These are phyloP conservation scores for Venustampulla echinocandica DNA, from an alignment of 495 filamentous ascomycete genomes.

Conservation along the genomic window DNA sequence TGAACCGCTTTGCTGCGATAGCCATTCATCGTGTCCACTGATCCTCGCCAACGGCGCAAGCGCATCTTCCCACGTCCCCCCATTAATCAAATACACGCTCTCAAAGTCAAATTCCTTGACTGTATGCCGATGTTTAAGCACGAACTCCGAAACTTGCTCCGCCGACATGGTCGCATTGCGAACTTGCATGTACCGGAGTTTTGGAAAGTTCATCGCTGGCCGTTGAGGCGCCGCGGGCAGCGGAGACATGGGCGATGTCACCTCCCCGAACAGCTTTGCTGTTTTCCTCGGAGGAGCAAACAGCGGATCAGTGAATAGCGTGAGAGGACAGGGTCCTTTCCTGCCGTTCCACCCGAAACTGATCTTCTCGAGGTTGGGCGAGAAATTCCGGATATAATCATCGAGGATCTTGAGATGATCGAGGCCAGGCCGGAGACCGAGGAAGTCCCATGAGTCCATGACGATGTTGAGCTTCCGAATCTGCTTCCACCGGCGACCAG, in stretches of 20 bases:
- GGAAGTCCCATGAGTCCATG: slow-evolving; percentile 56
- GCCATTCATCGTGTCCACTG: slow-evolving; percentile 44
- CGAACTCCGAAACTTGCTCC: slow-evolving; percentile 54
- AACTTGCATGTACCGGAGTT: slow-evolving; percentile 53
- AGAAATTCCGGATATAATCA: slow-evolving; percentile 58
- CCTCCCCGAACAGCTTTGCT: slow-evolving; percentile 42
- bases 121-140: slow-evolving; percentile 49
- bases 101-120: slow-evolving; percentile 66
- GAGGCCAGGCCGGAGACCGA: slow-evolving; percentile 34
- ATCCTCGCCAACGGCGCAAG: slow-evolving; percentile 53
- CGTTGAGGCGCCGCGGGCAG: slow-evolving; percentile 35
- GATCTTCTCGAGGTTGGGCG: slow-evolving; percentile 50
- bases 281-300: slow-evolving; percentile 43
- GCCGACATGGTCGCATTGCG: slow-evolving; percentile 58
- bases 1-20: slow-evolving; percentile 33
- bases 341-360: slow-evolving; percentile 63
- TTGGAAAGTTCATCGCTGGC: slow-evolving; percentile 45
- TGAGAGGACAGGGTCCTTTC: slow-evolving; percentile 58
- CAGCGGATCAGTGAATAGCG: slow-evolving; percentile 49
- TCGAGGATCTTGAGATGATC: slow-evolving; percentile 73
- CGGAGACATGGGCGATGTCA: slow-evolving; percentile 45
- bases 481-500: slow-evolving; percentile 58
- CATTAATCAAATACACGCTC: slow-evolving; percentile 49
- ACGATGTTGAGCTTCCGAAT: slow-evolving; percentile 59
- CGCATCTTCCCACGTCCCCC: slow-evolving; percentile 67